These are phyloP conservation scores for Puccinia polysora DNA, from an alignment of 1,284 basidiomycete genomes.

Conservation along the genomic window DNA sequence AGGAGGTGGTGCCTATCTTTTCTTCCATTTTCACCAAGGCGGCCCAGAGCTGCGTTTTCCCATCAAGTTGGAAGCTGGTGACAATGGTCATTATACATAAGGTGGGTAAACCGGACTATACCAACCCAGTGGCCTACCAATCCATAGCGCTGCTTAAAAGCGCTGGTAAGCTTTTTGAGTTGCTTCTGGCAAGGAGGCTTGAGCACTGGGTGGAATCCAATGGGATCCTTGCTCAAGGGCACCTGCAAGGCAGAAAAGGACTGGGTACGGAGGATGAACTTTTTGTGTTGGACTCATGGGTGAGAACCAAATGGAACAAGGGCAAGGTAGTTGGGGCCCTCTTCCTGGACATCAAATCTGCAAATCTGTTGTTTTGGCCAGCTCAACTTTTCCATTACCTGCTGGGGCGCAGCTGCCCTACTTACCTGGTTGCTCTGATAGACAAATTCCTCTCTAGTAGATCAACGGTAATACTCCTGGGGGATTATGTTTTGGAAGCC, in stretches of 20 bases:
- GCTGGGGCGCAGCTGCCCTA: not conserved
- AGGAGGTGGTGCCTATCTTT: too few relatives aligned
- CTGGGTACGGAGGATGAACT: not conserved
- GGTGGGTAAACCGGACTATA: too few relatives aligned
- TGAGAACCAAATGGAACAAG: not conserved
- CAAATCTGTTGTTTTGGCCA: not conserved
- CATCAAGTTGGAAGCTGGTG: too few relatives aligned
- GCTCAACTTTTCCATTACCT: not conserved
- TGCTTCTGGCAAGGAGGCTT: not conserved
- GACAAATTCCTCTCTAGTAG: not conserved
- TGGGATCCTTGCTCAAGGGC: constrained; percentile 1
- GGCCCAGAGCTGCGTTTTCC: too few relatives aligned
- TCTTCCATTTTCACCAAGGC: too few relatives aligned
- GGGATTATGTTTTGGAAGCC: not conserved
- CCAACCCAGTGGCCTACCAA: too few relatives aligned
- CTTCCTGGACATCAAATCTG: not conserved
- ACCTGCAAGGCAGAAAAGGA: not conserved
- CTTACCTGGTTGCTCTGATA: not conserved
- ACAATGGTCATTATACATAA: too few relatives aligned
- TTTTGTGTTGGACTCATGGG: not conserved
- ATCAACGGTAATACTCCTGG: not conserved
- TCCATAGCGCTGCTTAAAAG: too few relatives aligned
- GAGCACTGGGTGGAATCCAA: not conserved
- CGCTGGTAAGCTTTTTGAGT: too few relatives aligned
- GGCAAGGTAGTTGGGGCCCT: not conserved